Evolutionary conservation across 225 moss, liverwort and hornwort species (phyloP), one percentile per base, ranked within the genome.

Genomic region (Antitrichia curtipendula): DNA sequence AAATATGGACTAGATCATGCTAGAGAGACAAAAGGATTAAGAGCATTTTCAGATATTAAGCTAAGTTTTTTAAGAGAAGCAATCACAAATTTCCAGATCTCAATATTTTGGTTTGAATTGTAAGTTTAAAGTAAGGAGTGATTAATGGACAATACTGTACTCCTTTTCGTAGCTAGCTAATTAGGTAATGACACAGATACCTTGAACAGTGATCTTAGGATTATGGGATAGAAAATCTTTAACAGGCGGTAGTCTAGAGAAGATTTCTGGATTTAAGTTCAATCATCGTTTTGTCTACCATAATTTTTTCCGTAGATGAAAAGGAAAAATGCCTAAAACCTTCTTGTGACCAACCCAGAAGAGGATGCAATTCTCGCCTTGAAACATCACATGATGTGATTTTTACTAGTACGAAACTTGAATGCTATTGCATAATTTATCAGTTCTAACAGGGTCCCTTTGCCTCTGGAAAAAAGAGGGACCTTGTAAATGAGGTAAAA

Each of bases 11-110:
- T 56, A 16, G 9, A 10, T 15, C 10, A 54, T n/a, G 54, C 54
- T 16, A 6, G 25, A 16, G 77, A 24, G 53, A 10, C 16, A n/a
- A 54, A 54, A 24, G 36, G 2, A 36, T 23, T 23, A 9, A 53
- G 14, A 19, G n/a, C 15, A 36, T 36, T 75, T n/a, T 76, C 76
- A 53, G 15, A 9, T 15, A n/a, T 0, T 6, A 36, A 16, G 34
- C 34, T 3, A 21, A 49, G 8, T 1, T 6, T 4, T 12, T 1
- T 1, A 5, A 16, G n/a, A 9, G 15, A 10, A 24, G 8, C 16
- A 21, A 23, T 15, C 9, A 23, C 36, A 36, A 76, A 36, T 34
- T 21, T 23, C 53, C 36, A 53, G 6, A 53, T 15, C 36, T 13
- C 23, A 22, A 34, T 21, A 12, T 50, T 13, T 2, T 0, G 5